Percentiles rank a stretch among this genome's conserved stretches.
These are phyloP conservation scores for Colletotrichum ledebouriae DNA, from an alignment of 2,329 filamentous ascomycete species.

Conservation along the genomic window DNA sequence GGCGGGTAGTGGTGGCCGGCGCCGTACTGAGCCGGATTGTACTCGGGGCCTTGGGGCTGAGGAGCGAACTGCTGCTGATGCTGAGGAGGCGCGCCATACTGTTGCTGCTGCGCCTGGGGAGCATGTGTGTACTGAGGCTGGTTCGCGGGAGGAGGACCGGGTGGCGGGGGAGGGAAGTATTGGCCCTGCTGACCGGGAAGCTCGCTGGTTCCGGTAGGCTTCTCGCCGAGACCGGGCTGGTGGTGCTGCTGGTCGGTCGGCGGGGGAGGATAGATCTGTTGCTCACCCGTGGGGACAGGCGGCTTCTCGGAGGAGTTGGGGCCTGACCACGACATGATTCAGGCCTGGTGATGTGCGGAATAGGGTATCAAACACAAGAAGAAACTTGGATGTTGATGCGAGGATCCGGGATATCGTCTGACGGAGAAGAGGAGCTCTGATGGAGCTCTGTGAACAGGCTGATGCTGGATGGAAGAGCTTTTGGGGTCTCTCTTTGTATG, in stretches of 20 bases:
- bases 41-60: slow-evolving; percentile 23
- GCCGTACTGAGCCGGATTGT: slow-evolving; percentile 38
- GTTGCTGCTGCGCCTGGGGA: slow-evolving; percentile 28
- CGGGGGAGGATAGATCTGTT: slow-evolving; percentile 40
- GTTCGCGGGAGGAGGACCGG: slow-evolving; percentile 35
- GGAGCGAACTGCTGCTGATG: slow-evolving; percentile 18
- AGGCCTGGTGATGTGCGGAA: neutral
- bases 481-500: slow-evolving; percentile 21
- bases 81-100: slow-evolving; percentile 1
- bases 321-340: slow-evolving; percentile 35
- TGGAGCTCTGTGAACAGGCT: neutral
- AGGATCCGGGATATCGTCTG: slow-evolving; percentile 22
- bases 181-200: slow-evolving; percentile 25
- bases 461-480: neutral
- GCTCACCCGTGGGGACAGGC: slow-evolving; percentile 36
- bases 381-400: slow-evolving; percentile 4
- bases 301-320: slow-evolving; percentile 40
- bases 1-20: slow-evolving; percentile 34
- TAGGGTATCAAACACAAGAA: slow-evolving; percentile 4
- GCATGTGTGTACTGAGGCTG: slow-evolving; percentile 37
- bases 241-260: slow-evolving; percentile 25
- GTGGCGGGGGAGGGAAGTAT: slow-evolving; percentile 42
- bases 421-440: slow-evolving; percentile 6
- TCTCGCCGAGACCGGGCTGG: slow-evolving; percentile 19
- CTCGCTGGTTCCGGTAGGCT: slow-evolving; percentile 30